Conservation (phyloP, 257 asterid species). For the Gynochthodes officinalis region DNA sequence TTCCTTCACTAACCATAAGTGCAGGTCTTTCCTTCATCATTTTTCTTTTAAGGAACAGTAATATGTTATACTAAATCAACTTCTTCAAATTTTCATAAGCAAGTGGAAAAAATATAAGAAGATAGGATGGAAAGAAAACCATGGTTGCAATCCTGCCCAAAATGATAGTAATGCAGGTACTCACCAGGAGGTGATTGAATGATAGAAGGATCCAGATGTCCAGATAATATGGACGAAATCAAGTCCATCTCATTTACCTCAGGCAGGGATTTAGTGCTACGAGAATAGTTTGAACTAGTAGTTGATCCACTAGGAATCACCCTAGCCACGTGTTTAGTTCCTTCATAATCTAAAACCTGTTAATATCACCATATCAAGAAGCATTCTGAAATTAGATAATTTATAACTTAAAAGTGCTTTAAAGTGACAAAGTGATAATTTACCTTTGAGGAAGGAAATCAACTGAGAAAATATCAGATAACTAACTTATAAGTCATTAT, state of each 20-base stretch:
- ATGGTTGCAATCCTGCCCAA: neutral
- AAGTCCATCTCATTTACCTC: conserved; percentile 71
- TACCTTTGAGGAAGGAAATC: neutral
- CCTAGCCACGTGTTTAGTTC: conserved; percentile 35
- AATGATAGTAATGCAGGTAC: conserved; percentile 9
- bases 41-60: neutral
- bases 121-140: neutral
- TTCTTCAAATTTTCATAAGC: neutral
- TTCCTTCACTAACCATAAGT: neutral
- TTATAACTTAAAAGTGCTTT: neutral
- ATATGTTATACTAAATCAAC: neutral
- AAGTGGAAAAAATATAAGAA: neutral
- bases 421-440: too few relatives aligned
- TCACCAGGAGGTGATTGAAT: conserved; percentile 73
- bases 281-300: conserved; percentile 28
- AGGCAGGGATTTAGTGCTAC: conserved; percentile 40
- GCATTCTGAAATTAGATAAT: neutral
- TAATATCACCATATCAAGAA: conserved; percentile 9
- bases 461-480: neutral
- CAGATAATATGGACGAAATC: conserved; percentile 67
- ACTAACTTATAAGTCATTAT: neutral
- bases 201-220: conserved; percentile 64
- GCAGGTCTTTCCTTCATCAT: neutral
- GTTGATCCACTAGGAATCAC: conserved; percentile 59
- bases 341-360: conserved; percentile 51